Evolutionary conservation across 2,329 filamentous ascomycete species (phyloP).

Genomic region (Pestalotiopsis fici): DNA sequence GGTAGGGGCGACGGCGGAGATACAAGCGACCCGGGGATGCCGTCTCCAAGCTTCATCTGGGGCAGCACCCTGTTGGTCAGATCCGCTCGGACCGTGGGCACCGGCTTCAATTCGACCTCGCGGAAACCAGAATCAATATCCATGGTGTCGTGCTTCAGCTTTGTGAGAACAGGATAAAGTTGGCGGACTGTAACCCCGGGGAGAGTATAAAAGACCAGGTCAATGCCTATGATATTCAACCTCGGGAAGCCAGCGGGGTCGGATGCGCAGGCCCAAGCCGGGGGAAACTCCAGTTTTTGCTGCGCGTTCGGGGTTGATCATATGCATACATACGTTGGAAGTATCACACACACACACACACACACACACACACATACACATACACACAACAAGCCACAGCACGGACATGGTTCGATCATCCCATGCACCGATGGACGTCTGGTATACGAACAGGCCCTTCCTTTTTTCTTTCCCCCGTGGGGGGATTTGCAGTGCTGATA

Average conservation of each 20-base stretch:
- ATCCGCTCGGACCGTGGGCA: slow-evolving; percentile 24
- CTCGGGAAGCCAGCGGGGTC: too few species aligned
- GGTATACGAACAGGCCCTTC: not conserved
- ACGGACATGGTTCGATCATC: not conserved
- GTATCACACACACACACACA: not conserved
- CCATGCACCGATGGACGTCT: not conserved
- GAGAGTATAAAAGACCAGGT: not conserved
- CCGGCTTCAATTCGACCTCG: slow-evolving; percentile 12
- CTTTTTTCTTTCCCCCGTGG: too few species aligned
- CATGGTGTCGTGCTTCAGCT: not conserved
- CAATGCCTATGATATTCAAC: not conserved
- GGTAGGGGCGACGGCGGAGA: slow-evolving; percentile 24
- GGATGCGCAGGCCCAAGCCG: too few species aligned
- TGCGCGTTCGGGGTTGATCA: not conserved
- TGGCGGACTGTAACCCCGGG: not conserved
- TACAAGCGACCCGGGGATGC: slow-evolving; percentile 19
- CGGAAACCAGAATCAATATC: not conserved
- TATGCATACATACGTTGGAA: not conserved
- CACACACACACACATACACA: too few species aligned
- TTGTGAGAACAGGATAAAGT: not conserved
- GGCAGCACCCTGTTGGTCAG: slow-evolving; percentile 24
- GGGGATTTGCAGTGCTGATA: not conserved
- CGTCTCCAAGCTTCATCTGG: slow-evolving; percentile 24
- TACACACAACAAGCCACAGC: not conserved
- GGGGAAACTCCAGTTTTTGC: not conserved